Conservation (phyloP, 257 asterid species). For the Solanum paucissectum region DNA sequence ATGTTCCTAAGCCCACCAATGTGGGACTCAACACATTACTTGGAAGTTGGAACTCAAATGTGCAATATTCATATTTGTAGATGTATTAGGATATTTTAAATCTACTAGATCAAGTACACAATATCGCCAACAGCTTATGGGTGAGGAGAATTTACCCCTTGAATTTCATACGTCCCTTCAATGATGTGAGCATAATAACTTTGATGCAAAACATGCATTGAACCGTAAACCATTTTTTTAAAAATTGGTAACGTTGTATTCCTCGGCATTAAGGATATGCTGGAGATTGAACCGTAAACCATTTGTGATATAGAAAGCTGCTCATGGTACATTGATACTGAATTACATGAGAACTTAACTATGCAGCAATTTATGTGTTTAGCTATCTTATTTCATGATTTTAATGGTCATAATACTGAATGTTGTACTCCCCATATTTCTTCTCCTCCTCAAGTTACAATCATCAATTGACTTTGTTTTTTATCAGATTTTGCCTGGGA, state of each 20-base stretch:
- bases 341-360: not conserved
- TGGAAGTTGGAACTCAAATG: not conserved
- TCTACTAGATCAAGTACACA: not conserved
- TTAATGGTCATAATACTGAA: not conserved
- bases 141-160: not conserved
- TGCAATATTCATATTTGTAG: not conserved
- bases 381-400: not conserved
- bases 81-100: not conserved
- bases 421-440: not conserved
- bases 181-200: not conserved
- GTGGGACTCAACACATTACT: not conserved
- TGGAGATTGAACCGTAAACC: not conserved
- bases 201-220: not conserved
- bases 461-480: not conserved
- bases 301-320: not conserved
- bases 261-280: not conserved
- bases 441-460: not conserved
- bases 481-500: constrained; percentile 74
- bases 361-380: not conserved
- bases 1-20: not conserved
- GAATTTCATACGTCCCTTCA: not conserved
- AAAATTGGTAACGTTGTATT: not conserved
- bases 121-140: not conserved
- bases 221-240: not conserved
- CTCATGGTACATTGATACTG: not conserved